Evolutionary conservation across 495 filamentous ascomycete species (phyloP).

Genomic region (Penicillium bovifimosum): DNA sequence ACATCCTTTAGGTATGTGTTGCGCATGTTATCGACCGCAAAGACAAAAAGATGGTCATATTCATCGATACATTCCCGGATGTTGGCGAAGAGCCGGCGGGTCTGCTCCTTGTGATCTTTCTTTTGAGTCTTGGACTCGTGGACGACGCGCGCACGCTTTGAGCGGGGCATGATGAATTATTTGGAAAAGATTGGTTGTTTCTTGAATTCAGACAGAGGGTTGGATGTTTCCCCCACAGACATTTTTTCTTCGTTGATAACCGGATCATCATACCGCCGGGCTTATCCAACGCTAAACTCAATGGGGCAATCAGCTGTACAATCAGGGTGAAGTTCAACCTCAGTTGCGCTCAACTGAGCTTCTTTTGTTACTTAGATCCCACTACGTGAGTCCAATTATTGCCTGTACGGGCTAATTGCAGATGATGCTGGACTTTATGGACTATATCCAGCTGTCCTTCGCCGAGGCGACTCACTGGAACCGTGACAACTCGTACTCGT

Average conservation of each 20-base stretch:
- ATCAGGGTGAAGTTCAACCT: not conserved
- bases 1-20: slow-evolving; percentile 96
- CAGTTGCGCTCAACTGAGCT: not conserved
- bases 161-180: slow-evolving; percentile 76
- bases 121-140: slow-evolving; percentile 86
- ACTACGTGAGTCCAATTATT: not conserved
- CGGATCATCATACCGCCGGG: slow-evolving; percentile 36
- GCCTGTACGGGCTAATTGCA: slow-evolving; percentile 2
- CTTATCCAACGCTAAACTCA: slow-evolving; percentile 37
- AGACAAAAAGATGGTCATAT: slow-evolving; percentile 89
- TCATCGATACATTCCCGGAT: slow-evolving; percentile 79
- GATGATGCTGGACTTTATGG: slow-evolving; percentile 95
- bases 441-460: slow-evolving; percentile 92
- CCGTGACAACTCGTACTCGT: slow-evolving; percentile 85
- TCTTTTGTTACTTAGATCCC: not conserved
- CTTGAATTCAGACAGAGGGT: slow-evolving; percentile 5
- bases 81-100: slow-evolving; percentile 78
- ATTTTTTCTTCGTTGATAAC: slow-evolving; percentile 42
- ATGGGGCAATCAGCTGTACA: slow-evolving; percentile 34
- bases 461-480: slow-evolving; percentile 84
- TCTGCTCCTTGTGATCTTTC: slow-evolving; percentile 84
- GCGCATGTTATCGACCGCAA: slow-evolving; percentile 95
- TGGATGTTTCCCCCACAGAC: slow-evolving; percentile 11
- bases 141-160: slow-evolving; percentile 84
- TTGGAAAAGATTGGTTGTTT: slow-evolving; percentile 4